Percentiles rank a stretch among this genome's conserved stretches.
These are phyloP conservation scores for Mycocentrospora acerina DNA, from an alignment of 2,329 filamentous ascomycete genomes.

Conservation along the genomic window DNA sequence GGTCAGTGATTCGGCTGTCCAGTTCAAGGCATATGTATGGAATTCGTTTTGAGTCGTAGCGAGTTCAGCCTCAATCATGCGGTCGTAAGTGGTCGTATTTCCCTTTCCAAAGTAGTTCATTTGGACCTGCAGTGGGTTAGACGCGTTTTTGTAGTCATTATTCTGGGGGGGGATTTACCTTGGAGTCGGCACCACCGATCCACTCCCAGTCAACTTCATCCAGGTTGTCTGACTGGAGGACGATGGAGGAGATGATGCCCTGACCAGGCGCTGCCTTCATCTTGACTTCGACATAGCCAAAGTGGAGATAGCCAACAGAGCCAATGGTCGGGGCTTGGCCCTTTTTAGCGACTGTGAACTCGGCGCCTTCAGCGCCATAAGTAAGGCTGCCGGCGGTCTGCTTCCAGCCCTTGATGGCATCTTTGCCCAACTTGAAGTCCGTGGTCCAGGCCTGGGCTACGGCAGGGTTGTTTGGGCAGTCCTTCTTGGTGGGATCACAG, in stretches of 20 bases:
- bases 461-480: constrained; percentile 49
- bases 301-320: constrained; percentile 83
- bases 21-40: constrained; percentile 72
- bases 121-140: constrained; percentile 35
- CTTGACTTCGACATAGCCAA: constrained; percentile 74
- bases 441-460: constrained; percentile 43
- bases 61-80: constrained; percentile 64
- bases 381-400: constrained; percentile 47
- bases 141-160: too few relatives aligned
- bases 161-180: constrained; percentile 41
- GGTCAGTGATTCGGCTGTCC: constrained; percentile 66
- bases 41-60: constrained; percentile 55
- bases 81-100: constrained; percentile 69
- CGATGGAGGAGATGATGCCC: constrained; percentile 79
- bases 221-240: constrained; percentile 78
- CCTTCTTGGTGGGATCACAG: constrained; percentile 48
- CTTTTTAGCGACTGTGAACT: constrained; percentile 52
- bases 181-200: constrained; percentile 65
- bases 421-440: constrained; percentile 47
- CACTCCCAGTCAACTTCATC: constrained; percentile 90
- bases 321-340: constrained; percentile 65
- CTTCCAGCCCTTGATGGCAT: constrained; percentile 41
- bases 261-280: constrained; percentile 74
- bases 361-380: constrained; percentile 47
- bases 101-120: constrained; percentile 28